A percentile compares a stretch with the other conserved stretches of the same genome.
Evolutionary conservation across 2,329 filamentous ascomycete genomes (phyloP).

Genomic region (Canariomyces notabilis): DNA sequence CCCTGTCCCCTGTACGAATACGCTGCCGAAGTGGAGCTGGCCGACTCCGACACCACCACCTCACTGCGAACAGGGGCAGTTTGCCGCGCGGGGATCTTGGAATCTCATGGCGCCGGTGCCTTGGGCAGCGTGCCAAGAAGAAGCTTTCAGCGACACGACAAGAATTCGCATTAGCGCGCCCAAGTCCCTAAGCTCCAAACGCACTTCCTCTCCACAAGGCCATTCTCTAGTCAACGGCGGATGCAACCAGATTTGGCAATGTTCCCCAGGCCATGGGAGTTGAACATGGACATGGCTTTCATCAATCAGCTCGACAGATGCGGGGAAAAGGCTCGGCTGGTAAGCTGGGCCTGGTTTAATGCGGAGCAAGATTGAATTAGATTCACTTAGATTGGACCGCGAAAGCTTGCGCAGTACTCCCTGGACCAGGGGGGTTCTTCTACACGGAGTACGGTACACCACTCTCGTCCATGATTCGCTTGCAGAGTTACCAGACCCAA

Average conservation of each 20-base stretch:
- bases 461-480: no score
- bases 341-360: not conserved
- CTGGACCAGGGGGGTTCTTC: not conserved
- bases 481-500: no score
- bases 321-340: constrained; percentile 8
- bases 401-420: constrained; percentile 2
- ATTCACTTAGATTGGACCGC: constrained; percentile 3
- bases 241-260: constrained; percentile 8
- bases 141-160: constrained; percentile 1
- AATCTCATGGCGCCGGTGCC: not conserved
- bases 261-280: no score
- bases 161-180: not conserved
- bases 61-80: constrained; percentile 6
- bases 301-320: not conserved
- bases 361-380: not conserved
- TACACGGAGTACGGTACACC: no score
- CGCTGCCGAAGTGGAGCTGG: no score
- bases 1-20: no score
- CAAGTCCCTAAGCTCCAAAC: not conserved
- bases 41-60: no score
- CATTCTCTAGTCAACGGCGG: constrained; percentile 8
- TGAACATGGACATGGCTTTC: not conserved
- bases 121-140: constrained; percentile 1
- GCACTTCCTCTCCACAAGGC: constrained; percentile 3
- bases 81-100: no score